Evolutionary conservation across 2,329 filamentous ascomycete genomes (phyloP), one percentile per base, ranked within the genome.

Genomic region (Bipolaris gigantea): DNA sequence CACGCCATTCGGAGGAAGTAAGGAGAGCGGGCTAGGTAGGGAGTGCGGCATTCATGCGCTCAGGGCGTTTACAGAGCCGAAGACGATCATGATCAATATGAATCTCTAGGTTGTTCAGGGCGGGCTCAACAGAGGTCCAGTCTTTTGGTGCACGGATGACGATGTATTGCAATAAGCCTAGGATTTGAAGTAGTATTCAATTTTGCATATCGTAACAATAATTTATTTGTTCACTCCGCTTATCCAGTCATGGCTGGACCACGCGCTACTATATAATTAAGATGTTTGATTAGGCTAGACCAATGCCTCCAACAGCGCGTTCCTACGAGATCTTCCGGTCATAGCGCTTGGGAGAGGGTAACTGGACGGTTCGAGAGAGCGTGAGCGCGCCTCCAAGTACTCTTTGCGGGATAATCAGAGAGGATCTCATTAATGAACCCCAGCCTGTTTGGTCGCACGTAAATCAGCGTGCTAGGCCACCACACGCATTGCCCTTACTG

Each of bases 1-100:
- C 4, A 71, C 74, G 3, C 80, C 81, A 0, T 83, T 83, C 60
- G 80, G 81, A 27, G 81, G 81, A 7, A 75, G 61, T 46, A 83
- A 83, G 73, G 73, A 79, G 66, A 79, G 75, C 53, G 81, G 81
- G 0, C 56, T 78, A 15, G 81, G 81, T 2, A 67, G 80, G 3
- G 81, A 83, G 66, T 76, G 77, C 47, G 80, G 76, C 18, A 76
- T 80, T 25, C 69, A 81, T 59, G 78, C 76, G 7, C 66, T 82
- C 56, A 72, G 78, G 23, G 74, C 75, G 32, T 82, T 75, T 50
- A 82, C 79, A 0, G 79, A 82, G 62, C 71, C 76, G 15, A 82
- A 82, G 74, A 80, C 79, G 0, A 75, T 81, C 13, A 76, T 81
- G 72, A 70, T 81, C 3, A 74, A 81, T 44, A 57, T 73, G 64